Conservation (phyloP, 23 red algal genomes). For the Cyanidium caldarium region DNA sequence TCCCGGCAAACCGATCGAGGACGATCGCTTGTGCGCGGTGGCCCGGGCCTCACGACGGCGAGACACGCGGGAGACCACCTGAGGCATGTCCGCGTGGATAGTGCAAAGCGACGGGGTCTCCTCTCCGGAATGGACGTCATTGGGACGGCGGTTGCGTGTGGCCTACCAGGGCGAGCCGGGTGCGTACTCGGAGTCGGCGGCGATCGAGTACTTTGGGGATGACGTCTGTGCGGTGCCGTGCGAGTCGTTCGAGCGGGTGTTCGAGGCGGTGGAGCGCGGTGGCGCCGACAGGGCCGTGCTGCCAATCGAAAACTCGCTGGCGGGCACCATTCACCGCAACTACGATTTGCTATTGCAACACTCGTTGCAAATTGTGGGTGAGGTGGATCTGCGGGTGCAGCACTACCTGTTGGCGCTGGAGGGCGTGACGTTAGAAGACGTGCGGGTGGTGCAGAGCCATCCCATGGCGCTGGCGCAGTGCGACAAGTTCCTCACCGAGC, state of each 20-base stretch:
- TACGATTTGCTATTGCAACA: constrained; percentile 61
- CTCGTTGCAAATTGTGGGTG: constrained; percentile 57
- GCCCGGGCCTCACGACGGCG: too few species aligned
- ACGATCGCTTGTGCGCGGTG: too few species aligned
- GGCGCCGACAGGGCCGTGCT: constrained; percentile 30
- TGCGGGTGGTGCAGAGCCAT: constrained; percentile 49
- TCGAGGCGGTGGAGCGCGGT: constrained; percentile 22
- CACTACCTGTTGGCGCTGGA: constrained; percentile 60
- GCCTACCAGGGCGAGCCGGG: constrained; percentile 82
- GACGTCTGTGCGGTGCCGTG: constrained; percentile 30
- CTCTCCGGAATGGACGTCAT: constrained; percentile 7
- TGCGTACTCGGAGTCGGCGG: constrained; percentile 82
- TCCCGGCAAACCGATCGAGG: too few species aligned
- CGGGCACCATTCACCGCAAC: constrained; percentile 85
- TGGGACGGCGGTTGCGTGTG: constrained; percentile 8
- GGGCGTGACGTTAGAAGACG: constrained; percentile 26
- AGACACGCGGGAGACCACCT: too few species aligned
- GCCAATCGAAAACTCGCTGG: constrained; percentile 87
- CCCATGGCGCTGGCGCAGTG: constrained; percentile 90
- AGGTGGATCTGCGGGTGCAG: constrained; percentile 69
- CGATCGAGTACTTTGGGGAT: constrained; percentile 43
- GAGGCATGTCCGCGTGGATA: constrained; percentile 1
- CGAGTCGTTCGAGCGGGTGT: constrained; percentile 24
- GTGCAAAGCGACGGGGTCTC: constrained; percentile 12
- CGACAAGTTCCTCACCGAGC: constrained; percentile 31